Percentiles rank a stretch among this genome's conserved stretches.
Conservation (phyloP, 371 early-diverging fungal genomes). For the Haplosporangium sp. region DNA sequence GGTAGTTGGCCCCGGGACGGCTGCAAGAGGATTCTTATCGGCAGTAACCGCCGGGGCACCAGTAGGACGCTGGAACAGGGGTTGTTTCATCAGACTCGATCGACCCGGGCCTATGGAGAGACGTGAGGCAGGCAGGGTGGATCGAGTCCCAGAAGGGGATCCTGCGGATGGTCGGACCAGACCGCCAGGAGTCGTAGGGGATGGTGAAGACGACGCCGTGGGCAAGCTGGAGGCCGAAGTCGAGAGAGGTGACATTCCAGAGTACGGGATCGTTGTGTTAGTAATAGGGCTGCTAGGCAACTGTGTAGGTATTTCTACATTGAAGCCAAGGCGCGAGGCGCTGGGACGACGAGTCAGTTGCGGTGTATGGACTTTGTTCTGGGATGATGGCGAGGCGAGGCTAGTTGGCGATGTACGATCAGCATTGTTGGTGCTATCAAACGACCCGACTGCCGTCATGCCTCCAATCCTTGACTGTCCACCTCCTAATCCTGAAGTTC, state of each 20-base stretch:
- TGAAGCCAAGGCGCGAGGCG: conserved; percentile 23
- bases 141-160: conserved; percentile 42
- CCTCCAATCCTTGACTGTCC: too few species aligned
- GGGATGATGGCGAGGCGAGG: conserved; percentile 19
- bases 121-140: conserved; percentile 27
- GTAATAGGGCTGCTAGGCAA: background rate
- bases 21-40: conserved; percentile 10
- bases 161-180: conserved; percentile 17
- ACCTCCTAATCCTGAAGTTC: conserved; percentile 14
- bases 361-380: conserved; percentile 11
- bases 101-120: conserved; percentile 29
- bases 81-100: conserved; percentile 31
- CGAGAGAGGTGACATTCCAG: conserved; percentile 38
- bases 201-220: conserved; percentile 30
- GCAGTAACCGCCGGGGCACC: conserved; percentile 8
- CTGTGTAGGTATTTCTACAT: conserved; percentile 3
- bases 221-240: conserved; percentile 28
- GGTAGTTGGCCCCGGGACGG: conserved; percentile 18
- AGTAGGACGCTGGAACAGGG: conserved; percentile 41
- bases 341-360: conserved; percentile 41
- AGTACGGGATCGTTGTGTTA: conserved; percentile 26
- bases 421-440: conserved; percentile 12
- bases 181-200: conserved; percentile 31
- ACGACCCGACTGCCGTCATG: background rate
- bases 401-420: conserved; percentile 39